A percentile compares a stretch with the other conserved stretches of the same genome.
Evolutionary conservation across 2,329 filamentous ascomycete species (phyloP).

Genomic region (Orbilia brochopaga): DNA sequence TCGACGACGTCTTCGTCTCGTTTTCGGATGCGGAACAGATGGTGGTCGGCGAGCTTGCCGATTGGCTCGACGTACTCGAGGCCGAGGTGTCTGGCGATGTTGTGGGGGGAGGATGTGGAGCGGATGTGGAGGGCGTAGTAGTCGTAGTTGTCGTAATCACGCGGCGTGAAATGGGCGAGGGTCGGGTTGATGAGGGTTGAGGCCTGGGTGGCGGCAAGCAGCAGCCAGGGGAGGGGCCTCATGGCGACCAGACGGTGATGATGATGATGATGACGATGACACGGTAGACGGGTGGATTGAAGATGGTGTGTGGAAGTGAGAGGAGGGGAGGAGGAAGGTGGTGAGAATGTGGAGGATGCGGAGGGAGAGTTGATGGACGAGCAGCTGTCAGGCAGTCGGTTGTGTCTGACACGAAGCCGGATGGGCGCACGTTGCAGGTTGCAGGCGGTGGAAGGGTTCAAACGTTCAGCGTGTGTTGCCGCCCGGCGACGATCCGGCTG

Average conservation of each 20-base stretch:
- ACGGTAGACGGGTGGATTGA: too few species aligned
- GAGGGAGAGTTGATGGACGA: background rate
- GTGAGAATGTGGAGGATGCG: background rate
- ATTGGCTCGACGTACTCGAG: slow-evolving; percentile 81
- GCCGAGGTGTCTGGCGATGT: slow-evolving; percentile 75
- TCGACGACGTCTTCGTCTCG: slow-evolving; percentile 67
- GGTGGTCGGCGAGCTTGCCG: slow-evolving; percentile 77
- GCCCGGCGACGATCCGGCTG: background rate
- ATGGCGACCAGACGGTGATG: slow-evolving; percentile 20
- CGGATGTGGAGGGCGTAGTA: slow-evolving; percentile 92
- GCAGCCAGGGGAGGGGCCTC: slow-evolving; percentile 42
- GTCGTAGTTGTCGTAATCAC: slow-evolving; percentile 80
- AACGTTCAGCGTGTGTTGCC: background rate
- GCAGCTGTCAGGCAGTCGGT: background rate
- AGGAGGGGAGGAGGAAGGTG: background rate
- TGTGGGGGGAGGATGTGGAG: slow-evolving; percentile 67
- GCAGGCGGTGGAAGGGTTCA: background rate
- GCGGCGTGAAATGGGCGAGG: slow-evolving; percentile 59
- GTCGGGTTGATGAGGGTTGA: slow-evolving; percentile 42
- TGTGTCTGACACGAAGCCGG: background rate
- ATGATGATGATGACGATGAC: too few species aligned
- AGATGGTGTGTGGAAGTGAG: background rate
- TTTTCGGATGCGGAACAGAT: slow-evolving; percentile 80
- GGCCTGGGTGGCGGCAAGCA: slow-evolving; percentile 26
- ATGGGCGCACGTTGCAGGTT: background rate